Evolutionary conservation across 2,329 filamentous ascomycete species (phyloP).

Genomic region (Fusarium verticillioides): DNA sequence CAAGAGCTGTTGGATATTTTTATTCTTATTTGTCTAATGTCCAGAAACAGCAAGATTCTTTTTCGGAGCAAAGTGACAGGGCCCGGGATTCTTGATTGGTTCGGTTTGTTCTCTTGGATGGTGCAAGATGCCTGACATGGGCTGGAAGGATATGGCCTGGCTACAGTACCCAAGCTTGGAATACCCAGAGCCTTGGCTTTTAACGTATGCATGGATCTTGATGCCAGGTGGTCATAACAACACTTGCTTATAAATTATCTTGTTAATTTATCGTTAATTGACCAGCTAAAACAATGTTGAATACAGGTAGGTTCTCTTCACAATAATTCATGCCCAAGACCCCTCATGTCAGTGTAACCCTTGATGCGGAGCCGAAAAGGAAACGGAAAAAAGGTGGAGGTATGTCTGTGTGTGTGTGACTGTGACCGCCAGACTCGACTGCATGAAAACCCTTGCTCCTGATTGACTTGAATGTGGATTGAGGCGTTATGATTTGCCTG

Average conservation of each 20-base stretch:
- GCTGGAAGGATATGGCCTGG: background rate
- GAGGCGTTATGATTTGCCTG: conserved; percentile 11
- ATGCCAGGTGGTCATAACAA: background rate
- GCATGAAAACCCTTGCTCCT: conserved; percentile 11
- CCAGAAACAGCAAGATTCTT: background rate
- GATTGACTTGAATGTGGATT: background rate
- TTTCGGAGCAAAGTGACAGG: background rate
- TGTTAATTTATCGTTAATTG: too few species aligned
- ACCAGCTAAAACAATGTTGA: background rate
- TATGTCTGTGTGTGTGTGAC: background rate
- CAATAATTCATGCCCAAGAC: background rate
- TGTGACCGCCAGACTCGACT: conserved; percentile 5
- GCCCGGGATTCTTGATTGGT: background rate
- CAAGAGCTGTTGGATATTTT: background rate
- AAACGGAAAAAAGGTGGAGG: background rate
- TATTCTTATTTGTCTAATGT: background rate
- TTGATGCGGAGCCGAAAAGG: background rate
- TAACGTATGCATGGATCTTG: background rate
- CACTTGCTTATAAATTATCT: accelerated
- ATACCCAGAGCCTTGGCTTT: background rate
- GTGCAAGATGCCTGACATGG: background rate
- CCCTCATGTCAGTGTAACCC: background rate
- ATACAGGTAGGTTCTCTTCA: background rate
- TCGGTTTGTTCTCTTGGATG: background rate
- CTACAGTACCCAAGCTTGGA: background rate